These are phyloP conservation scores for Croton laevigatus DNA, from an alignment of 441 rosid genomes.

Conservation along the genomic window DNA sequence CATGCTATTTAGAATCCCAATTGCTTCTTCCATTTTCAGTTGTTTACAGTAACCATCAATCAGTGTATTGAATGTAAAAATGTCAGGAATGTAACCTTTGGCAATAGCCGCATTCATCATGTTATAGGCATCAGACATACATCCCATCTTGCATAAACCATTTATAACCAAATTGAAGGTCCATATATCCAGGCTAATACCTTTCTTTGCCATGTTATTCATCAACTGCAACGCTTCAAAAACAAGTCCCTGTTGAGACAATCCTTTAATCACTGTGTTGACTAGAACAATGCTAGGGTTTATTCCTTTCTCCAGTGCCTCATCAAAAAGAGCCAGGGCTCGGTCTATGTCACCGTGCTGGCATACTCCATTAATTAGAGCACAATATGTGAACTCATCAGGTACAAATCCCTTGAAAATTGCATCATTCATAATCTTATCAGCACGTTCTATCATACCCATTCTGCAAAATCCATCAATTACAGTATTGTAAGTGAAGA, in stretches of 20 bases:
- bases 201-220: slow-evolving; percentile 65
- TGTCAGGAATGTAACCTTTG: slow-evolving; percentile 74
- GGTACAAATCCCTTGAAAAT: slow-evolving; percentile 77
- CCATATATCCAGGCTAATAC: slow-evolving; percentile 64
- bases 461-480: slow-evolving; percentile 74
- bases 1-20: slow-evolving; percentile 69
- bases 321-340: slow-evolving; percentile 64
- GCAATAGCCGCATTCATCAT: slow-evolving; percentile 61
- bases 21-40: slow-evolving; percentile 66
- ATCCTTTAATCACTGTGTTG: slow-evolving; percentile 70
- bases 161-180: slow-evolving; percentile 77
- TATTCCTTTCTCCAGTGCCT: slow-evolving; percentile 56
- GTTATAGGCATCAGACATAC: slow-evolving; percentile 72
- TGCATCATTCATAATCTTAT: slow-evolving; percentile 62
- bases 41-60: slow-evolving; percentile 81
- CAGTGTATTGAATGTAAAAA: slow-evolving; percentile 85
- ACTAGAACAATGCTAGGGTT: slow-evolving; percentile 57
- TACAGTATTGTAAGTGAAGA: slow-evolving; percentile 70
- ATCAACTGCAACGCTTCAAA: slow-evolving; percentile 70
- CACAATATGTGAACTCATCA: slow-evolving; percentile 62
- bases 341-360: slow-evolving; percentile 36
- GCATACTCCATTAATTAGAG: background rate
- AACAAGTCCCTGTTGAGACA: slow-evolving; percentile 75
- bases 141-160: slow-evolving; percentile 95
- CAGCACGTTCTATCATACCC: slow-evolving; percentile 67